Evolutionary conservation across 768 basidiomycete genomes (phyloP).

Genomic region (Rhodotorula taiwanensis): DNA sequence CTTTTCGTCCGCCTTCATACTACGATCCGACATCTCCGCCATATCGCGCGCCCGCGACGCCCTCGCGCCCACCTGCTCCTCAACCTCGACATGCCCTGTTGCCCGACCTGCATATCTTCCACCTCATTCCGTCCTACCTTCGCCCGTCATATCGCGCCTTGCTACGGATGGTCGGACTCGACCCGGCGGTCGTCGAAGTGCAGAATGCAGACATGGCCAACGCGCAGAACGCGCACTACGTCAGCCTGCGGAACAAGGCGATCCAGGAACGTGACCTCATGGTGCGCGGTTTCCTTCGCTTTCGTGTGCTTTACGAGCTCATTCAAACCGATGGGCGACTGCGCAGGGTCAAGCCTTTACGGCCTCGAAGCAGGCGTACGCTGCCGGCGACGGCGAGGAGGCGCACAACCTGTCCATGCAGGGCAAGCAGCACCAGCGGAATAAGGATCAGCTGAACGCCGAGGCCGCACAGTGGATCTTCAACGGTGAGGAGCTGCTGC

Average conservation of each 20-base stretch:
- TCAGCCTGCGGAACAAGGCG: conserved; percentile 64
- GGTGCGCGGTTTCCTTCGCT: conserved; percentile 44
- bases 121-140: conserved; percentile 17
- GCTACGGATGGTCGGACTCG: conserved; percentile 8
- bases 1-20: neutral
- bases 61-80: neutral
- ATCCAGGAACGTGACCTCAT: conserved; percentile 72
- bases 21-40: neutral
- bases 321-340: conserved; percentile 6
- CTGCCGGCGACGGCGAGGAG: conserved; percentile 60
- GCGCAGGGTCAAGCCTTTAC: conserved; percentile 36
- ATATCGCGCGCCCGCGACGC: neutral
- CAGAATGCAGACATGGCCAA: conserved; percentile 37
- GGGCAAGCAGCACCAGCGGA: conserved; percentile 68
- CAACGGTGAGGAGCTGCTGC: conserved; percentile 58
- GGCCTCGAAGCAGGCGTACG: conserved; percentile 67
- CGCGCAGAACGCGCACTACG: conserved; percentile 56
- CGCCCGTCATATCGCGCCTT: conserved; percentile 22
- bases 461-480: conserved; percentile 87
- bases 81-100: neutral
- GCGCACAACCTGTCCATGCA: conserved; percentile 76
- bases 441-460: conserved; percentile 71
- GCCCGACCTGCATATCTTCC: neutral
- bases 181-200: neutral
- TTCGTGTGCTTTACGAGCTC: neutral